Evolutionary conservation across 2,329 filamentous ascomycete species (phyloP), one percentile per base, ranked within the genome.

Genomic region (Coleophoma eucalyptorum): DNA sequence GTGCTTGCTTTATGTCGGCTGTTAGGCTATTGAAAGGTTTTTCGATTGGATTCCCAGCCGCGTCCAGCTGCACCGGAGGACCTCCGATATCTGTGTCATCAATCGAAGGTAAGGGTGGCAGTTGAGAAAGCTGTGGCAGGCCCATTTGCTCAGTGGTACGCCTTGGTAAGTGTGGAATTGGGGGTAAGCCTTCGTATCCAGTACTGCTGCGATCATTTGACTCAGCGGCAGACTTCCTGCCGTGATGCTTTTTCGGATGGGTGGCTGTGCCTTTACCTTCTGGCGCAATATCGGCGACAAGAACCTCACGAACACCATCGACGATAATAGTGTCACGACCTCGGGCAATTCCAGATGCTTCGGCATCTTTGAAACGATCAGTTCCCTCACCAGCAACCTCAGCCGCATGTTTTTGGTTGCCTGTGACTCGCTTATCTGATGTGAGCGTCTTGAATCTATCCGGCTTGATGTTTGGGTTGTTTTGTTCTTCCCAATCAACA

Each of bases 1-100:
- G 73, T 0, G 90, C 89, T 18, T 79, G 80, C 51, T 81, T 81
- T 61, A 97, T 84, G 50, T 94, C 89, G 8, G 84, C 72, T 45
- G 80, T 72, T 57, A 82, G 67, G 8, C 76, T 75, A 68, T 83
- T 78, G 48, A 80, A 69, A 19, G 69, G 56, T 47, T 62, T 59
- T 20, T 70, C 69, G 21, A 67, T 66, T 11, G 76, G 71, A 40
- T 77, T 78, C 31, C 78, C 79, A 15, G 71, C 71, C 31, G 76
- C 70, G 46, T 83, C 80, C 32, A 74, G 71, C 50, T 76, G 77
- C 19, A 82, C 67, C n/a, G 83, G 76, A 18, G 89, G 87, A 0
- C 87, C 89, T 32, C 88, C 87, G 62, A 90, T 93, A 62, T 96
- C 91, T 5, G 85, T 87, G 61, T 96, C 92, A 59, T 92, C 90